phyloP scores from a whole-genome alignment of 805 yeast genomes.

The Trichomonascus vanleenenianus region DNA sequence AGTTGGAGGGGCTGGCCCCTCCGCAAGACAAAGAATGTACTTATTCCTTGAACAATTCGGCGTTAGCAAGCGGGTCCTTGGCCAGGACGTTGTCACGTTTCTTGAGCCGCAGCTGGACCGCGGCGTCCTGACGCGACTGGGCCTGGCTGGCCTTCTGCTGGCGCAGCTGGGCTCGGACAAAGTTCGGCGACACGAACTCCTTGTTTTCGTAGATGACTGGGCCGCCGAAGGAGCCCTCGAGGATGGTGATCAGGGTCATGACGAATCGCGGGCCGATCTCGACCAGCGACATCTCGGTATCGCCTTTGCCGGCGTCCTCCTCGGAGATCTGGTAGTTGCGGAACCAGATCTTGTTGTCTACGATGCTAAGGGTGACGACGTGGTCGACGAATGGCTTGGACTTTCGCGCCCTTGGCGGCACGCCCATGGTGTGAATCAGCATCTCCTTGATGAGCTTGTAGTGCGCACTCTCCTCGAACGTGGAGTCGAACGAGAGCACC shows the following conservation, averaged over 20 bases:
- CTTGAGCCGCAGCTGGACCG: constrained; percentile 65
- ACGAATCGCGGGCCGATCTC: constrained; percentile 98
- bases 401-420: constrained; percentile 88
- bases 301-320: constrained; percentile 28
- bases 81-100: constrained; percentile 64
- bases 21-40: no score
- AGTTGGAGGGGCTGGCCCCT: no score
- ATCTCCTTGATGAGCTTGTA: constrained; percentile 72
- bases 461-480: constrained; percentile 67
- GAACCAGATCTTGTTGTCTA: constrained; percentile 91
- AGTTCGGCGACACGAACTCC: constrained; percentile 93
- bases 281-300: constrained; percentile 64
- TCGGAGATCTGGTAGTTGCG: constrained; percentile 88
- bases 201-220: constrained; percentile 96
- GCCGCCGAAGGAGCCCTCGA: constrained; percentile 97
- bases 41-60: constrained; percentile 53
- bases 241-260: constrained; percentile 78
- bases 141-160: constrained; percentile 78
- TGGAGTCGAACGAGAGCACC: constrained; percentile 73
- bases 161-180: constrained; percentile 81
- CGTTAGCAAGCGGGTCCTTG: constrained; percentile 78
- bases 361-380: constrained; percentile 85
- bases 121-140: constrained; percentile 67
- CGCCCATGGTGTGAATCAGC: constrained; percentile 80
- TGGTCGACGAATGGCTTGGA: constrained; percentile 93